Evolutionary conservation across 1,139 yeast species (phyloP).

Genomic region (Zhuliangozyma blackwelliae): DNA sequence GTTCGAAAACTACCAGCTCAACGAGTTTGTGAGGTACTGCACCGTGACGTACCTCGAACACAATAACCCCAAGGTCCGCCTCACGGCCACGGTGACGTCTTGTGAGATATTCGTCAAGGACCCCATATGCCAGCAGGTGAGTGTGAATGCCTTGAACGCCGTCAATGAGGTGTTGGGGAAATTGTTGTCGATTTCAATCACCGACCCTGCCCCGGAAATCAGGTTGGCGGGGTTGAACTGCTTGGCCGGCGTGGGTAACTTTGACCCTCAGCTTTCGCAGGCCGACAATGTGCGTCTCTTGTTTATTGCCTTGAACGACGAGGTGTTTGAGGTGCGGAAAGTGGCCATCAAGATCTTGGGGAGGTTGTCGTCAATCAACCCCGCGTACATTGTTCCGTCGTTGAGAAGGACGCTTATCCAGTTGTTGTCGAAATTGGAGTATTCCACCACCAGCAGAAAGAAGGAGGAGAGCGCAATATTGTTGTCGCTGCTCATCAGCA

Average conservation of each 20-base stretch:
- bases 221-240: constrained; percentile 74
- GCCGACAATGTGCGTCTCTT: constrained; percentile 83
- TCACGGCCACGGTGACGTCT: constrained; percentile 81
- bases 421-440: constrained; percentile 77
- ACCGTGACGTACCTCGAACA: constrained; percentile 80
- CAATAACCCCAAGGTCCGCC: constrained; percentile 72
- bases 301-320: constrained; percentile 90
- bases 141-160: constrained; percentile 77
- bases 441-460: constrained; percentile 68
- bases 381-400: constrained; percentile 94
- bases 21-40: constrained; percentile 84
- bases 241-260: constrained; percentile 56
- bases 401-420: constrained; percentile 83
- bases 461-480: constrained; percentile 86
- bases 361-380: constrained; percentile 77
- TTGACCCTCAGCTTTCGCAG: constrained; percentile 91
- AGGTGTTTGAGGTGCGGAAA: constrained; percentile 74
- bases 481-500: constrained; percentile 67
- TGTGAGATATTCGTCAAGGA: constrained; percentile 76
- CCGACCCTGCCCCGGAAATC: constrained; percentile 84
- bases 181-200: constrained; percentile 77
- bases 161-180: constrained; percentile 83
- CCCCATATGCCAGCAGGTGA: constrained; percentile 80
- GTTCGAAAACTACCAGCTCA: constrained; percentile 70
- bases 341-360: constrained; percentile 82